A percentile compares a stretch with the other conserved stretches of the same genome.
Conservation (phyloP, 768 basidiomycete genomes). For the Mycena galopus region DNA sequence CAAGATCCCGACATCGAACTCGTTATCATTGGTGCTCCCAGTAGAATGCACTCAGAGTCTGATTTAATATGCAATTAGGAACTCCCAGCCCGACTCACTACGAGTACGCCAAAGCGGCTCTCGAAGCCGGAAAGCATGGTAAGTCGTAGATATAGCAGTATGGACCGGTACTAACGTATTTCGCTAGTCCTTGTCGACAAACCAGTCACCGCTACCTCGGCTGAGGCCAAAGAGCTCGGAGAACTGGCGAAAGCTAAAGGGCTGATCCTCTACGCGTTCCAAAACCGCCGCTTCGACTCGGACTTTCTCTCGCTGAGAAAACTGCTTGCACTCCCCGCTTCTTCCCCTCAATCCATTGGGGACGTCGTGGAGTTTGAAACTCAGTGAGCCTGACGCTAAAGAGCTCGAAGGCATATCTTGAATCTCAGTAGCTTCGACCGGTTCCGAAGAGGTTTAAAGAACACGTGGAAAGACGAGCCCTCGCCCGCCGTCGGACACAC, state of each 20-base stretch:
- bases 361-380: slow-evolving; percentile 80
- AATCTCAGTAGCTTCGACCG: slow-evolving; percentile 72
- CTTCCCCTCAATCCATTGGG: slow-evolving; percentile 69
- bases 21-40: slow-evolving; percentile 64
- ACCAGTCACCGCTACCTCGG: slow-evolving; percentile 73
- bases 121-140: slow-evolving; percentile 84
- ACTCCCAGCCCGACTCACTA: slow-evolving; percentile 86
- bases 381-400: slow-evolving; percentile 60
- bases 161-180: neutral
- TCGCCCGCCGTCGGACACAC: slow-evolving; percentile 73
- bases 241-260: slow-evolving; percentile 69
- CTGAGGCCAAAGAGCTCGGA: slow-evolving; percentile 72
- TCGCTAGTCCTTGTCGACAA: slow-evolving; percentile 82
- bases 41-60: too few species aligned
- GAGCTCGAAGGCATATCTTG: neutral
- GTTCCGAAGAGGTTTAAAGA: slow-evolving; percentile 72
- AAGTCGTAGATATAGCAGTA: slow-evolving; percentile 22
- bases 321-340: slow-evolving; percentile 66
- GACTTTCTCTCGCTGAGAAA: slow-evolving; percentile 78
- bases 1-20: slow-evolving; percentile 75
- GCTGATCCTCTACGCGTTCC: slow-evolving; percentile 77
- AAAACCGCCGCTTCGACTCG: slow-evolving; percentile 84
- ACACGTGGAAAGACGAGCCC: slow-evolving; percentile 84
- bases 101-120: slow-evolving; percentile 70
- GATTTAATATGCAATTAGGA: slow-evolving; percentile 16